A percentile compares a stretch with the other conserved stretches of the same genome.
These are phyloP conservation scores for Suillus alpinus DNA, from an alignment of 768 basidiomycete species.

Conservation along the genomic window DNA sequence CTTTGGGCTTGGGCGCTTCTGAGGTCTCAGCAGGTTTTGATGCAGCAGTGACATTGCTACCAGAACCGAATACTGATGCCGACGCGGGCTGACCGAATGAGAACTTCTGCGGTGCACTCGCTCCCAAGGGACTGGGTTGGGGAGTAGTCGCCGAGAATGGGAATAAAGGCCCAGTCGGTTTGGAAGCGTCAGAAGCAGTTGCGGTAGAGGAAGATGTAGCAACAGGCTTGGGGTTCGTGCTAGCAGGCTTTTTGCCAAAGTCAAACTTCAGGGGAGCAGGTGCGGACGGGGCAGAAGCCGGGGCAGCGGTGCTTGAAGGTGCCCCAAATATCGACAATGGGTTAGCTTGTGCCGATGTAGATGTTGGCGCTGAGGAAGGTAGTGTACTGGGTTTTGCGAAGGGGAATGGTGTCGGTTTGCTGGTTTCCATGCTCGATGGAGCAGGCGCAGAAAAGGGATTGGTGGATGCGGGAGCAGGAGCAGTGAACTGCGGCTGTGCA, in stretches of 20 bases:
- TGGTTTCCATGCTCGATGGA: slow-evolving; percentile 6
- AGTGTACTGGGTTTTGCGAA: slow-evolving; percentile 13
- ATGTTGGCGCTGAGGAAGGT: slow-evolving; percentile 12
- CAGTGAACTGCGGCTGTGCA: background rate
- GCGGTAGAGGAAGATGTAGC: background rate
- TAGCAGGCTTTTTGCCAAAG: slow-evolving; percentile 7
- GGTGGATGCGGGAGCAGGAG: slow-evolving; percentile 1
- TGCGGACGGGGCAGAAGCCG: slow-evolving; percentile 8
- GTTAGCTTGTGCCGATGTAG: slow-evolving; percentile 7
- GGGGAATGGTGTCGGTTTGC: slow-evolving; percentile 9
- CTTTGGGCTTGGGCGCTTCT: slow-evolving; percentile 12
- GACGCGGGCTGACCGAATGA: background rate
- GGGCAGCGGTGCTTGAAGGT: slow-evolving; percentile 3
- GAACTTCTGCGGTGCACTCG: slow-evolving; percentile 4
- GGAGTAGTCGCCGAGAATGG: slow-evolving; percentile 16
- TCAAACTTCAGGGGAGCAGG: slow-evolving; percentile 12
- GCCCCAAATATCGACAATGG: slow-evolving; percentile 20
- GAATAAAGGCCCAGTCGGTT: slow-evolving; percentile 17
- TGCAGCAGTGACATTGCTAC: background rate
- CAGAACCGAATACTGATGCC: background rate
- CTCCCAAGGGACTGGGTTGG: slow-evolving; percentile 5
- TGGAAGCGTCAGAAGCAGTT: slow-evolving; percentile 10
- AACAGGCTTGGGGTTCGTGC: background rate
- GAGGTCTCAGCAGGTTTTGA: slow-evolving; percentile 11
- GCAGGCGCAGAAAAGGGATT: background rate